Evolutionary conservation across 208 protist species (phyloP), one percentile per base, ranked within the genome.

Genomic region (Acanthamoeba castellanii): DNA sequence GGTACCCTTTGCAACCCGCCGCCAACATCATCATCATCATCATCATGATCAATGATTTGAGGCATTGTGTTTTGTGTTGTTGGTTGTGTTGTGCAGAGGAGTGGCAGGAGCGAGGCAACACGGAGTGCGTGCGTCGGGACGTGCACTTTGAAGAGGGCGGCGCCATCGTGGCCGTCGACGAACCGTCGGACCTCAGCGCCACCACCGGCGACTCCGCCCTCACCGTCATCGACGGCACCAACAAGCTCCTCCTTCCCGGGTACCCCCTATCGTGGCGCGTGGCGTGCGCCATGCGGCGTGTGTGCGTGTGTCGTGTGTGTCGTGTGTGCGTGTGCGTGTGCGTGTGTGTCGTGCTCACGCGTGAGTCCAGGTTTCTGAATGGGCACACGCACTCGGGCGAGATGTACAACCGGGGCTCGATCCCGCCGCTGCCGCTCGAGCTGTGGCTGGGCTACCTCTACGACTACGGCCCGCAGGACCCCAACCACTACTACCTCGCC

Each of bases 311-410:
- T 0, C 20, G 8, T 68, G 22, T 11, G 7, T 7, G 61, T 3
- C 61, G 61, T 20, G 8, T n/a, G 8, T n/a, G 16, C 55, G 55
- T 3, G 16, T 20, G 11, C 16, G 59, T n/a, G 22, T 18, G 27
- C 22, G 27, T 68, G 59, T n/a, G 27, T 42, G 37, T 20, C 34
- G 8, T 30, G 16, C 55, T 13, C 55, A 13, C 55, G 11, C 16
- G 55, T 13, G 16, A 25, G 55, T 13, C 2, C 82, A 89, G 82
- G 50, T 89, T 89, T n/a, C 52, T 89, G 32, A 89, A 89, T 34
- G 82, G 52, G 25, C 82, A 89, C 82, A 89, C 82, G n/a, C 82
- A 89, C 82, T 89, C 82, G 52, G 47, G 52, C 32, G 82, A 89
- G 82, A 89, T 89, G 82, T 89, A 66, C 52, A 66, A 68, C 47